Conservation (phyloP, 371 early-diverging fungal species). For the Nematocida sp. region DNA sequence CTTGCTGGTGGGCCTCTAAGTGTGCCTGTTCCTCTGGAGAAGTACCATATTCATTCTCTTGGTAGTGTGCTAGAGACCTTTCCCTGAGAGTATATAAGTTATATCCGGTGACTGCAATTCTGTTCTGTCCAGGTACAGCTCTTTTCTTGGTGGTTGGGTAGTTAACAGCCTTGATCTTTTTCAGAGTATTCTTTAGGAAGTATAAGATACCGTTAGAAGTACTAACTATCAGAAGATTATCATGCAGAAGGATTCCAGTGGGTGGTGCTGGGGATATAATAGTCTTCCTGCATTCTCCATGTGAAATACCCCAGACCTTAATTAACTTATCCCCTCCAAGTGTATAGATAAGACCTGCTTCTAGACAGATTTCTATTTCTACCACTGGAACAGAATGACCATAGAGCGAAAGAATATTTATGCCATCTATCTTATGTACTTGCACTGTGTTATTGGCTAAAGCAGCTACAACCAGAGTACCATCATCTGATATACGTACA, state of each 20-base stretch:
- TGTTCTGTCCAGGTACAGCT: conserved; percentile 12
- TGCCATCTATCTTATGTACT: conserved; percentile 51
- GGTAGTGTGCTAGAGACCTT: conserved; percentile 10
- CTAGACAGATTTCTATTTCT: conserved; percentile 48
- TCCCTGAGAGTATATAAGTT: conserved; percentile 10
- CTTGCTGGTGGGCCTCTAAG: not conserved
- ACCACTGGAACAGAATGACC: conserved; percentile 64
- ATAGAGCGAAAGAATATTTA: conserved; percentile 51
- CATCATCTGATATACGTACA: conserved; percentile 44
- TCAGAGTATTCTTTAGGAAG: conserved; percentile 32
- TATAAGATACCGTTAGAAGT: conserved; percentile 29
- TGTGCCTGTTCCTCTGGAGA: conserved; percentile 1
- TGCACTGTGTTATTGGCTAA: conserved; percentile 56
- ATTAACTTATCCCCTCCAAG: conserved; percentile 62
- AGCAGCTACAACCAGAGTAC: conserved; percentile 25
- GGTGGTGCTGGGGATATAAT: conserved; percentile 53
- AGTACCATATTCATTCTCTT: conserved; percentile 27
- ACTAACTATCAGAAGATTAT: conserved; percentile 27
- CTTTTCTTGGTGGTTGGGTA: conserved; percentile 21
- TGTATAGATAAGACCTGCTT: conserved; percentile 49
- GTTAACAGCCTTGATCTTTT: conserved; percentile 23
- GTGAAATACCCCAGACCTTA: conserved; percentile 64
- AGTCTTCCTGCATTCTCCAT: conserved; percentile 65
- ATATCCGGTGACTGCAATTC: not conserved
- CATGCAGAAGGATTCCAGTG: conserved; percentile 10